Base-by-base conservation (phyloP, 495 filamentous ascomycete species). In the Penicillium dipodomyicola region DNA sequence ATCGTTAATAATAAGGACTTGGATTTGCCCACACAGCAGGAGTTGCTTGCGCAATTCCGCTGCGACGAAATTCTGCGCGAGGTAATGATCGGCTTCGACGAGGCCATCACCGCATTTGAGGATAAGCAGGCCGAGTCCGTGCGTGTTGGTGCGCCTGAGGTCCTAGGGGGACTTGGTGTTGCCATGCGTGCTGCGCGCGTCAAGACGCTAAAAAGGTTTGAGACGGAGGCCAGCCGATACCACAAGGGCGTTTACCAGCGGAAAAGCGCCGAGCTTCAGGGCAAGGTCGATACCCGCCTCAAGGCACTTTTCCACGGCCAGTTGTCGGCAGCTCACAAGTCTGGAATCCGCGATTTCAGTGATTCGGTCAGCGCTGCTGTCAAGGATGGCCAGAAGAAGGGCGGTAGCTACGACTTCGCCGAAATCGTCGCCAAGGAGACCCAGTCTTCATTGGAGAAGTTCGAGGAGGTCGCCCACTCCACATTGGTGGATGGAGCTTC, bases 1-100 rank as follows among this genome's bases (percentile, higher is more conserved):
- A 98, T 98, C 63, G 91, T 96, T 63, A 89, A 91, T 73, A 98
- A 98, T 75, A 98, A 98, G 73, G 94, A 98, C 64, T 77, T 98
- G 58, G 94, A 98, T 76, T 74, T 98, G 32, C 94, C 94, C 15
- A 97, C 94, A 0, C 94, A 98, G 72, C 94, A 98, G 68, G 94
- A 98, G 65, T 76, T 98, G 44, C 84, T 98, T 48, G 94, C 94
- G 3, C 94, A 98, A 71, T 98, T 97, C 78, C 84, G 94, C 46
- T 98, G 94, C 68, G 94, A 98, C 67, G 94, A 98, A 78, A 98
- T 98, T 52, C 76, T 89, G 39, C 79, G 91, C 61, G 92, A 94
- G 64, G 92, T 94, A 0, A 77, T 95, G 47, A 79, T 92, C 30
- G 79, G 78, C 3, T 98, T 98, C 63, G 94, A 97, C 65, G 81